Evolutionary conservation across 306 rosid genomes (phyloP), one percentile per base, ranked within the genome.

Genomic region (Vigna unguiculata): DNA sequence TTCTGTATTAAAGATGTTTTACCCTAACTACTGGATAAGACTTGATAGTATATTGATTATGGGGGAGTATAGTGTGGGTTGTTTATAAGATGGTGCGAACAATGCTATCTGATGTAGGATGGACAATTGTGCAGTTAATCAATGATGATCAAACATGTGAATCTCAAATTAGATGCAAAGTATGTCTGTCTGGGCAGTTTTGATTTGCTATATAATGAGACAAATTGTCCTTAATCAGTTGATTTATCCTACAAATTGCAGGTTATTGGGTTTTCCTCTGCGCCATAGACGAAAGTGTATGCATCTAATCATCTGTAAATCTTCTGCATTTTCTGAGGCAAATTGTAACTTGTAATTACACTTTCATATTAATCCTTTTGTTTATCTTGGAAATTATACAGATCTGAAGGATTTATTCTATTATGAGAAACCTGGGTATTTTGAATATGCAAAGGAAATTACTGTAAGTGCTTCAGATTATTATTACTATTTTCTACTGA

Each of bases 391-490:
- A 68, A 81, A 62, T 49, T 24, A 52, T 67, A 47, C 86, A 93
- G 98, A 86, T 81, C 72, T 93, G 88, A 86, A 83, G 87, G 91
- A 87, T 61, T 83, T 90, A 81, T 93, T 93, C 76, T 19, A 34
- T 48, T 90, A 79, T 69, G 97, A 87, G 86, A 89, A 83, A 84
- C 85, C 64, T 47, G 97, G 93, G 58, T 88, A 83, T 84, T 89
- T 93, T 71, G 93, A 88, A 80, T 88, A 82, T 88, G 98, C 98
- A 64, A 93, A 87, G 82, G 91, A 91, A 85, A 86, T 80, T 48
- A 86, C 96, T 17, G 98, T 93, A 69, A 83, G 93, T 80, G 15
- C 75, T 83, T 78, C 62, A 19, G 17, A 72, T 79, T 69, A 60
- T 60, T 53, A 51, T 70, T 21, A 19, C 17, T 52, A 34, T 49